Conservation (phyloP, 2,329 filamentous ascomycete species). For the Lasiodiplodia citricola region DNA sequence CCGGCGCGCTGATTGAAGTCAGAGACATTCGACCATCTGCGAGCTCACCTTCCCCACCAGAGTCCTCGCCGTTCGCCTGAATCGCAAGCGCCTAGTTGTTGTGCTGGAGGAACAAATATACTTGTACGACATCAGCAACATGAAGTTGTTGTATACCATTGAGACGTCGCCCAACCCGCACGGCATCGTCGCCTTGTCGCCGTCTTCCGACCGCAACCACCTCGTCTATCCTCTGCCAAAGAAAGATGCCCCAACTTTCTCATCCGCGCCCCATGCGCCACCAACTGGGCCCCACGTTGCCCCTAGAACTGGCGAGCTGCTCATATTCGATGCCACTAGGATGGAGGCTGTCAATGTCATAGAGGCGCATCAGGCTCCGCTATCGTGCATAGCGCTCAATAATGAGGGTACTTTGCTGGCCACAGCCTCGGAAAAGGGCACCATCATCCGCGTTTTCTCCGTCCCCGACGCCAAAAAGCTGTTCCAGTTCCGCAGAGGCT, state of each 20-base stretch:
- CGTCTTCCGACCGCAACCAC: constrained; percentile 94
- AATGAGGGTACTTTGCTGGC: constrained; percentile 89
- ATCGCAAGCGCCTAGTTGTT: constrained; percentile 91
- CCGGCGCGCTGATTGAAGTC: constrained; percentile 28
- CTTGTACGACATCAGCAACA: constrained; percentile 98
- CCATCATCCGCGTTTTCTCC: constrained; percentile 94
- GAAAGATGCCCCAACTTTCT: constrained; percentile 54
- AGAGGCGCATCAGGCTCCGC: constrained; percentile 88
- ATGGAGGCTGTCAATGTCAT: constrained; percentile 94
- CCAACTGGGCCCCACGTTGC: constrained; percentile 75
- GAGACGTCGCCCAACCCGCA: constrained; percentile 91
- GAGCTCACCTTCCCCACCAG: constrained; percentile 98
- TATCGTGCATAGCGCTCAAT: constrained; percentile 90
- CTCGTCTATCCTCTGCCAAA: constrained; percentile 89
- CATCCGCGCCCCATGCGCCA: constrained; percentile 77
- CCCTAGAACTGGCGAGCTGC: constrained; percentile 86
- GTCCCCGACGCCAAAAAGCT: constrained; percentile 90
- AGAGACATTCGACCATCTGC: constrained; percentile 86
- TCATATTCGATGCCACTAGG: constrained; percentile 89
- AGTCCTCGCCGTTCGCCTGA: constrained; percentile 89
- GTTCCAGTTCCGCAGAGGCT: constrained; percentile 93
- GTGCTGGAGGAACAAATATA: constrained; percentile 96
- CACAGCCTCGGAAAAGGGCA: constrained; percentile 96
- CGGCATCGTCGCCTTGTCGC: constrained; percentile 88
- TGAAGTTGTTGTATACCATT: constrained; percentile 92